Evolutionary conservation across 163 green algal species (phyloP).

Genomic region (Chlorella variabilis): DNA sequence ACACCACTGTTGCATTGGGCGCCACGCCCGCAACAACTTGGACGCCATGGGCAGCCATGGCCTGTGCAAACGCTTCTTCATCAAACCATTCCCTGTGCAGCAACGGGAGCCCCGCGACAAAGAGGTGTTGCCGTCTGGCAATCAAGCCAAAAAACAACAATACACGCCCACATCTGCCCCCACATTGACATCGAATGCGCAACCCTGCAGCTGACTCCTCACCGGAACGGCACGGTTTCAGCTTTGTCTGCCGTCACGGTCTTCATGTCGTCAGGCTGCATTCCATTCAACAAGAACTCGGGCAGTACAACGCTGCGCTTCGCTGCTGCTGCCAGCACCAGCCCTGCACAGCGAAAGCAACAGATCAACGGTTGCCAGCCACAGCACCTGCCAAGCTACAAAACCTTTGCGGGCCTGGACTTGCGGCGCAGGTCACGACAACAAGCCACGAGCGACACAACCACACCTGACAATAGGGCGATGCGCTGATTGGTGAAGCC

Average conservation of each 20-base stretch:
- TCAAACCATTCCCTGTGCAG: constrained; percentile 17
- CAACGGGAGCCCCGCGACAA: too few relatives aligned
- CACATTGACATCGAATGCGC: too few relatives aligned
- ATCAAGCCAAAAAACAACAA: too few relatives aligned
- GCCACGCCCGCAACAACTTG: neutral
- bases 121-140: too few relatives aligned
- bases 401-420: too few relatives aligned
- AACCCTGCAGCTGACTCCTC: neutral
- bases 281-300: neutral
- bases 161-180: too few relatives aligned
- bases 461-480: neutral
- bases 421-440: neutral
- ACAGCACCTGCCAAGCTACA: too few relatives aligned
- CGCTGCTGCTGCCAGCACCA: neutral
- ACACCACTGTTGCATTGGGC: neutral
- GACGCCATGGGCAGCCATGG: constrained; percentile 9
- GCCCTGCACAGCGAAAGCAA: neutral
- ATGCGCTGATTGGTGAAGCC: constrained; percentile 5
- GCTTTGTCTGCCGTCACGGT: constrained; percentile 1
- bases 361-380: neutral
- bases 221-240: neutral
- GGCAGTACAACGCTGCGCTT: neutral
- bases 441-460: neutral
- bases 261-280: constrained; percentile 6
- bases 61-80: neutral